Percentiles rank a stretch among this genome's conserved stretches.
Evolutionary conservation across 805 yeast species (phyloP).

Genomic region (Phaffomyces antillensis): DNA sequence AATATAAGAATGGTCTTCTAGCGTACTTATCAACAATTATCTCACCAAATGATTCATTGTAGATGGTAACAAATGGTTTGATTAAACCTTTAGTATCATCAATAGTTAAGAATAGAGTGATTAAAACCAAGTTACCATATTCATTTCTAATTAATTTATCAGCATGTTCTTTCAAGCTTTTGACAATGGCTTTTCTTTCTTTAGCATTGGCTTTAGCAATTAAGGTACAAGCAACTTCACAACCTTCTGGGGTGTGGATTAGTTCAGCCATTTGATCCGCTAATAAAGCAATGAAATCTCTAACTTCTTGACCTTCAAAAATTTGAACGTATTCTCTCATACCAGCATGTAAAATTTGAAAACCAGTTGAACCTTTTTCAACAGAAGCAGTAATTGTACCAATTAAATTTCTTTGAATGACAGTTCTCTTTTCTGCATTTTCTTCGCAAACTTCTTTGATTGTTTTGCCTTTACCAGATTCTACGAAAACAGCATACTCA

Average conservation of each 20-base stretch:
- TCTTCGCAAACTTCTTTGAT: slow-evolving; percentile 61
- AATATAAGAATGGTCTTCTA: slow-evolving; percentile 81
- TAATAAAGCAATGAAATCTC: slow-evolving; percentile 76
- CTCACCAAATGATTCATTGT: slow-evolving; percentile 43
- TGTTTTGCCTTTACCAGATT: slow-evolving; percentile 54
- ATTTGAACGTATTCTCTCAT: slow-evolving; percentile 83
- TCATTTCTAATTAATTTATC: slow-evolving; percentile 73
- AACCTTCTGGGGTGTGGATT: slow-evolving; percentile 92
- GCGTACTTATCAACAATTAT: slow-evolving; percentile 67
- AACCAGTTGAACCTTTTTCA: slow-evolving; percentile 93
- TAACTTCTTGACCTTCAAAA: slow-evolving; percentile 59
- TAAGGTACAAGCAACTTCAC: slow-evolving; percentile 80
- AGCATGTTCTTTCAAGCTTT: slow-evolving; percentile 69
- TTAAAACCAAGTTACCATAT: slow-evolving; percentile 76
- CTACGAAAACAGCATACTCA: slow-evolving; percentile 85
- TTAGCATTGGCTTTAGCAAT: slow-evolving; percentile 83
- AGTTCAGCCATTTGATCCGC: slow-evolving; percentile 89
- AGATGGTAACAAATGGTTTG: slow-evolving; percentile 63
- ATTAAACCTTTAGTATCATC: slow-evolving; percentile 86
- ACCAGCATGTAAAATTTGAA: slow-evolving; percentile 92
- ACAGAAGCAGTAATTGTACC: slow-evolving; percentile 87
- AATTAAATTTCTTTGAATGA: slow-evolving; percentile 66
- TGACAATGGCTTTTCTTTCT: slow-evolving; percentile 78
- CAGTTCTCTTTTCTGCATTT: slow-evolving; percentile 69
- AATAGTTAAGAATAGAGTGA: slow-evolving; percentile 72